Evolutionary conservation across 345 rosid genomes (phyloP).

Genomic region (Brassica cretica): DNA sequence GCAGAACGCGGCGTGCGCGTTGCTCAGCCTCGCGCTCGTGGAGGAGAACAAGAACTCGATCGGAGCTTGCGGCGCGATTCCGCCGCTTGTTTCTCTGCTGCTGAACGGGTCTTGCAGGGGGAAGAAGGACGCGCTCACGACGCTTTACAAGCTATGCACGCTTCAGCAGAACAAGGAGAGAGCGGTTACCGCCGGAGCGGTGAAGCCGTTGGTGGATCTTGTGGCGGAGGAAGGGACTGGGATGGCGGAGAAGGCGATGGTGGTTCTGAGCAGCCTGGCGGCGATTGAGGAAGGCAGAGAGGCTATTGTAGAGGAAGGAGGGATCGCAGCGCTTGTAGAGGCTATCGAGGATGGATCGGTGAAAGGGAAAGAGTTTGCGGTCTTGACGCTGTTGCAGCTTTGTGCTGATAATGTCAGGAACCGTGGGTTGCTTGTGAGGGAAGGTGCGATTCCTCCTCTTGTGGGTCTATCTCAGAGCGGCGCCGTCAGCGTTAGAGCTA

Average conservation of each 20-base stretch:
- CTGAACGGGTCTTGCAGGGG: neutral
- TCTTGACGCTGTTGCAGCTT: neutral
- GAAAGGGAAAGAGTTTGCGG: neutral
- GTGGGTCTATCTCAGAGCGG: neutral
- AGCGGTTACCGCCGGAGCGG: neutral
- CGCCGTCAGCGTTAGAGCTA: neutral
- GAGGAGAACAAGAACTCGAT: neutral
- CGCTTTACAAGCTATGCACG: neutral
- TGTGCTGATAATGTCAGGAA: neutral
- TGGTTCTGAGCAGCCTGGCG: neutral
- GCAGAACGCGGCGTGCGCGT: neutral
- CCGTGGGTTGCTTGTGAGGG: constrained; percentile 1
- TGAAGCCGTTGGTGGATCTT: neutral
- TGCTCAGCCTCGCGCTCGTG: neutral
- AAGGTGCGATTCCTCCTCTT: neutral
- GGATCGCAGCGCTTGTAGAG: neutral
- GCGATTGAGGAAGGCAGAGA: neutral
- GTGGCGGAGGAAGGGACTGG: constrained; percentile 5
- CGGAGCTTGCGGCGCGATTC: neutral
- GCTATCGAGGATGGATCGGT: neutral
- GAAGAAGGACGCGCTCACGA: neutral
- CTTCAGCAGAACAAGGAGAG: constrained; percentile 2
- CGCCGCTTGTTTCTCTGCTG: neutral
- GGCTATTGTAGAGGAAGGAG: neutral
- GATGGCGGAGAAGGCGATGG: constrained; percentile 1